Base-by-base conservation (phyloP, 2,329 filamentous ascomycete species). In the Cordyceps militaris region DNA sequence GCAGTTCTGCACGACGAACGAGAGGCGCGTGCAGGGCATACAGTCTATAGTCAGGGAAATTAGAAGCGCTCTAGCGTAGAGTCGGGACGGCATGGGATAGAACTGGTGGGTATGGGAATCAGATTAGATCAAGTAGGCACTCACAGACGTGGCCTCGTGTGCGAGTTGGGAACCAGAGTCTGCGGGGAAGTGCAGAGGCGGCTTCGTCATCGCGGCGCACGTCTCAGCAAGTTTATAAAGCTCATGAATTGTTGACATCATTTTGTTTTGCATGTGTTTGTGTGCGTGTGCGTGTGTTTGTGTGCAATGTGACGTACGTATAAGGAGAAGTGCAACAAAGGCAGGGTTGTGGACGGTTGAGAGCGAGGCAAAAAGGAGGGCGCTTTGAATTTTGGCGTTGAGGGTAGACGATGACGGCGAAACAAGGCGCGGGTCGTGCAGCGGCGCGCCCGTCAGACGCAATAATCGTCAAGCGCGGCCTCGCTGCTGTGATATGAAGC, bases 101-200 rank as follows among this genome's bases (percentile, higher is more conserved):
- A 56, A 44, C 46, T 56, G 46, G 63, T 61, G 26, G 59, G 52
- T 28, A 54, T 61, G 61, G 19, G 1, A 53, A 58, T 84, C 80
- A 83, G 80, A 84, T 84, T 83, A 84, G 81, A 83, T 84, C 81
- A 84, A 84, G 81, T 83, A 75, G 77, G 73, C 60, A 65, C 60
- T 73, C 71, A 74, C 65, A 60, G 69, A 66, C 63, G 60, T 61
- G 63, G 60, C 65, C 60, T 38, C n/a, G 60, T 46, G 50, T 58
- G 66, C 66, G 63, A 62, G 52, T 69, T 64, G 49, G 64, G 62
- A 80, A 81, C 80, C 80, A 74, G 73, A 79, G 73, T 61, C 55
- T 59, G 59, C 52, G 59, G 4, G 50, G 6, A 9, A 19, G 26
- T 10, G 24, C 43, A 40, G 34, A 65, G 74, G 77, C 79, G 81